Conservation (phyloP, 148 eudicot genomes). For the Silene uniflora region DNA sequence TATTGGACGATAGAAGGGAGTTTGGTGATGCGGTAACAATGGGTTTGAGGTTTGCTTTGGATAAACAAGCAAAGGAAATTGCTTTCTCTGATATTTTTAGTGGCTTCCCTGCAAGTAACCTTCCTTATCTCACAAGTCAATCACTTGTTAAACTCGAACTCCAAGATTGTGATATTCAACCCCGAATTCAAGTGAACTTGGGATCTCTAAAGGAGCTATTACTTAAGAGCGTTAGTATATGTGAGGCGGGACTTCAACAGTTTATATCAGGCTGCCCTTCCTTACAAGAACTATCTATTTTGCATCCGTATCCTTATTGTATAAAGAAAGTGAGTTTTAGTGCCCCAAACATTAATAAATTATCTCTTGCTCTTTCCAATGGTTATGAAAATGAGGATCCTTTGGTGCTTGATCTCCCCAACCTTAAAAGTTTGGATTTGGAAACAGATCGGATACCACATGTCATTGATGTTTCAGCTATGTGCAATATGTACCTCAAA, state of each 20-base stretch:
- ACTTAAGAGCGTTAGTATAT: neutral
- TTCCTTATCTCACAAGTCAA: no score
- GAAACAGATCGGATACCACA: neutral
- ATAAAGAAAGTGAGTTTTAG: neutral
- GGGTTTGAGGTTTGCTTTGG: neutral
- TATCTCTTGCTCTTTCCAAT: no score
- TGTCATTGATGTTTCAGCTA: neutral
- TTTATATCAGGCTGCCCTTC: slow-evolving; percentile 4
- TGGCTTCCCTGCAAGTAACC: neutral
- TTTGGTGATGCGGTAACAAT: neutral
- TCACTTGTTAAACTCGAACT: no score
- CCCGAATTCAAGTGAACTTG: neutral
- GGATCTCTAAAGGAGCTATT: neutral
- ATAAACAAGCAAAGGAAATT: no score
- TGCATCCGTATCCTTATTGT: neutral
- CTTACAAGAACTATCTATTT: neutral
- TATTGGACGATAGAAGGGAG: neutral
- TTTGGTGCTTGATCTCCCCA: no score
- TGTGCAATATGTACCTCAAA: neutral
- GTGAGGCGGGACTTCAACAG: neutral
- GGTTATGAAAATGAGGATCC: no score
- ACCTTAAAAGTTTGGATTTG: no score
- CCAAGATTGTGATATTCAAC: no score
- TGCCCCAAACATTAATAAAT: slow-evolving; percentile 4
- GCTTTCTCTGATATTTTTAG: no score